phyloP scores from a whole-genome alignment of 2,329 filamentous ascomycete genomes.

The Aspergillus neoniger region DNA sequence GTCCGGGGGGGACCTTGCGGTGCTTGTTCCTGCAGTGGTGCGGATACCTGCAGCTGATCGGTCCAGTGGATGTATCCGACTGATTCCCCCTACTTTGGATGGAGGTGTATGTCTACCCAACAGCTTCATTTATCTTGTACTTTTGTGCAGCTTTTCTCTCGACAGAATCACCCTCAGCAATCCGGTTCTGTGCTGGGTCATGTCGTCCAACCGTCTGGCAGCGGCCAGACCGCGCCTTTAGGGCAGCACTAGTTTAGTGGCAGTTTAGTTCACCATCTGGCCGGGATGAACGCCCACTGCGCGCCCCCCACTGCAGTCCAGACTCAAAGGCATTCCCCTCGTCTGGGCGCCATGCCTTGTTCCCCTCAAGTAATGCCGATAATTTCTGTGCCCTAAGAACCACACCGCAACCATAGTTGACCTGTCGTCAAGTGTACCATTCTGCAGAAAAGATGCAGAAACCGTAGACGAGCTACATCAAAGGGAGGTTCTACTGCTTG shows the following conservation, averaged over 20 bases:
- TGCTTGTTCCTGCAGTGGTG: conserved; percentile 3
- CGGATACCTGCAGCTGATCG: not conserved
- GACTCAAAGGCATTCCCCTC: not conserved
- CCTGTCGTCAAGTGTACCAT: not conserved
- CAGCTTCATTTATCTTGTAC: not conserved
- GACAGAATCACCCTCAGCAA: not conserved
- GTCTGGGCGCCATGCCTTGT: not conserved
- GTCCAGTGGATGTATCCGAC: not conserved
- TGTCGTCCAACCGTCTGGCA: not conserved
- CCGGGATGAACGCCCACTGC: not conserved
- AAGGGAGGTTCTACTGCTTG: not conserved
- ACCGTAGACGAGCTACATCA: not conserved
- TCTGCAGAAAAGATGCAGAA: not conserved
- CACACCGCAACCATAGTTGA: not conserved
- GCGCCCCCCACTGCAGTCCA: conserved; percentile 1
- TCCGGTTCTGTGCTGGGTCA: not conserved
- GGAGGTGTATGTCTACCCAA: not conserved
- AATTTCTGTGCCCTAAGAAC: not conserved
- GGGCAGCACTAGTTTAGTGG: conserved; percentile 1
- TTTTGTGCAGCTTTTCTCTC: not conserved
- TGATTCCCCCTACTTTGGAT: not conserved
- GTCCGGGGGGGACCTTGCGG: not conserved
- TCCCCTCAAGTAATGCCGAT: not conserved
- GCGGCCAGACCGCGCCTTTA: not conserved
- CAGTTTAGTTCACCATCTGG: not conserved